A percentile compares a stretch with the other conserved stretches of the same genome.
Evolutionary conservation across 305 asterid genomes (phyloP).

Genomic region (Coffea humblotiana): DNA sequence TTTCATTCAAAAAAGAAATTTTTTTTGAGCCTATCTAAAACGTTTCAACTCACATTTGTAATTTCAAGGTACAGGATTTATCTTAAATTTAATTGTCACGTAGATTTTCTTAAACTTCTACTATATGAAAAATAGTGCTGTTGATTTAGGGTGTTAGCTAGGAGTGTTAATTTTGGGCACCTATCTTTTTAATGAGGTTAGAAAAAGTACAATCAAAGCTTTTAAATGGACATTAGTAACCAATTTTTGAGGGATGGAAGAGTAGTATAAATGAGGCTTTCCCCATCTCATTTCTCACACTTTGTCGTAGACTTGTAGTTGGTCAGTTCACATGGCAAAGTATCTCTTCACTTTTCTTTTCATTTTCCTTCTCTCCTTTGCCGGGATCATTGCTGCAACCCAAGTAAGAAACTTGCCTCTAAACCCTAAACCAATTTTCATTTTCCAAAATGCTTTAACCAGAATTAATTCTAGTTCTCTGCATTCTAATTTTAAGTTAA

Average conservation of each 20-base stretch:
- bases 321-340: slow-evolving; percentile 7
- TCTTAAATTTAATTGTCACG: too few relatives aligned
- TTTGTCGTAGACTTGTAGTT: background rate
- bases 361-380: slow-evolving; percentile 14
- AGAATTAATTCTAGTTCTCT: too few relatives aligned
- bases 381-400: slow-evolving; percentile 5
- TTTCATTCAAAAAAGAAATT: too few relatives aligned
- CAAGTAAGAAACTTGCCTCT: slow-evolving; percentile 8
- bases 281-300: background rate
- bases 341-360: background rate
- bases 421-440: background rate
- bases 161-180: too few relatives aligned
- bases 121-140: too few relatives aligned
- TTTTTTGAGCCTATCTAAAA: too few relatives aligned
- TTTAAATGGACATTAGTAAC: background rate
- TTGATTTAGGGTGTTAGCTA: too few relatives aligned
- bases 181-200: background rate
- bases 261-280: slow-evolving; percentile 9
- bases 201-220: background rate
- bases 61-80: too few relatives aligned
- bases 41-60: too few relatives aligned
- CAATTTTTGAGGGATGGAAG: background rate
- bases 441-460: background rate
- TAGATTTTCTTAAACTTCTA: too few relatives aligned
- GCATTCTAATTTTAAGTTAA: background rate